Evolutionary conservation across 306 rosid species (phyloP), one percentile per base, ranked within the genome.

Genomic region (Citrullus colocynthis): DNA sequence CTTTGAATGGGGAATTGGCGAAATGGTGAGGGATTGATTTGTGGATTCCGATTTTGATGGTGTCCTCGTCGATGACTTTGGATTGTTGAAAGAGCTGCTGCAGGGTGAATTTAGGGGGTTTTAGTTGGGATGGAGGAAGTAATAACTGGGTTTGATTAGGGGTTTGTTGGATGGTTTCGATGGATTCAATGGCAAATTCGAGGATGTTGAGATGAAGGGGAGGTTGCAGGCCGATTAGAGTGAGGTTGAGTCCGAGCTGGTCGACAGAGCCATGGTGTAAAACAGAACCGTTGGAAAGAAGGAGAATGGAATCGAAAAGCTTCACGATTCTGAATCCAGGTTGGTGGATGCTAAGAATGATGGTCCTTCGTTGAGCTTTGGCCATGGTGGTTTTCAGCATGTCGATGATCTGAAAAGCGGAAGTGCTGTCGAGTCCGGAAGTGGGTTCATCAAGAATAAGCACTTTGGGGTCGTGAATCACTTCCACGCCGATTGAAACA

Each of bases 401-500:
- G 58, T 90, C 93, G 66, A 90, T 88, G 39, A 92, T 92, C 83
- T 95, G 98, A 54, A 92, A 84, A 1, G 98, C 98, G 0, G 96
- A 90, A 14, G 90, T 88, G 58, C 98, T 95, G 78, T 95, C 98
- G 41, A 95, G 96, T 4, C 98, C 98, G 8, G 98, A 95, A 82
- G 98, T 95, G 36, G 98, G 98, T 55, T 95, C 98, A 65, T 95
- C 98, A 45, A 95, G 90, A 76, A 95, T 87, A 62, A 92, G 64
- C 57, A 95, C 96, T 79, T 85, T 87, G 0, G 98, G 98, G 72
- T 95, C 93, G 76, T 95, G 98, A 45, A 95, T 88, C 63, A 95
- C 95, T 66, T 95, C 98, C 24, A 92, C 97, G 34, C 98, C 98
- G 30, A 92, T 95, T 4, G 98, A 95, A 64, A 95, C 98, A 0